Evolutionary conservation across 2,329 filamentous ascomycete genomes (phyloP), one percentile per base, ranked within the genome.

Genomic region (Orbilia ellipsospora): DNA sequence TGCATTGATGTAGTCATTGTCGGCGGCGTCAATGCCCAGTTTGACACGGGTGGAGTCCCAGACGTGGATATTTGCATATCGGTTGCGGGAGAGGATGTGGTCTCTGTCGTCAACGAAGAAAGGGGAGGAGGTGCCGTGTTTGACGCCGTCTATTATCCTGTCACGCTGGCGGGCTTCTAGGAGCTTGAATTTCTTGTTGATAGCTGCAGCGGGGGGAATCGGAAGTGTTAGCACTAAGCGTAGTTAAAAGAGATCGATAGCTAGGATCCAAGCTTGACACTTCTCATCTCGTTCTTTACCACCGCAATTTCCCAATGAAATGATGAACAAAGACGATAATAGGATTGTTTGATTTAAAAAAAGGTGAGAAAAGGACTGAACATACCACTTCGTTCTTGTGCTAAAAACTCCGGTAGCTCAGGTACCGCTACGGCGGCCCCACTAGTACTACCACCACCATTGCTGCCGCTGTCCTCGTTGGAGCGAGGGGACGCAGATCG

Each of bases 41-140:
- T 88, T 90, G 67, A 99, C 87, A 44, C 95, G 89, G 80, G 96
- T 96, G 81, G 92, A 89, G 77, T 91, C 90, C 89, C 92, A 99
- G 0, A 94, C 93, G 81, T 94, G 90, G 77, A 99, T 92, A 81
- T 98, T 97, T 64, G 86, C 82, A 83, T 98, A 99, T 66, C 95
- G 90, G 82, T 98, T 80, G 64, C 79, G 78, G 20, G 66, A 64
- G 55, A 45, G 63, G 50, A 77, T 77, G 50, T 79, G 77, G 15
- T 66, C 50, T n/a, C 77, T 63, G 40, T 79, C 72, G 48, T 78
- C 76, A 48, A 80, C 61, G n/a, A 69, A 75, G 72, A 75, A 75
- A 16, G 65, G 64, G 15, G 72, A 75, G 31, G 60, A 44, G 10
- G 31, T 26, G 18, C 64, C 60, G 28, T 69, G 12, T 40, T 60